These are phyloP conservation scores for Phytomonas sp. DNA, from an alignment of 208 protist genomes.

Conservation along the genomic window DNA sequence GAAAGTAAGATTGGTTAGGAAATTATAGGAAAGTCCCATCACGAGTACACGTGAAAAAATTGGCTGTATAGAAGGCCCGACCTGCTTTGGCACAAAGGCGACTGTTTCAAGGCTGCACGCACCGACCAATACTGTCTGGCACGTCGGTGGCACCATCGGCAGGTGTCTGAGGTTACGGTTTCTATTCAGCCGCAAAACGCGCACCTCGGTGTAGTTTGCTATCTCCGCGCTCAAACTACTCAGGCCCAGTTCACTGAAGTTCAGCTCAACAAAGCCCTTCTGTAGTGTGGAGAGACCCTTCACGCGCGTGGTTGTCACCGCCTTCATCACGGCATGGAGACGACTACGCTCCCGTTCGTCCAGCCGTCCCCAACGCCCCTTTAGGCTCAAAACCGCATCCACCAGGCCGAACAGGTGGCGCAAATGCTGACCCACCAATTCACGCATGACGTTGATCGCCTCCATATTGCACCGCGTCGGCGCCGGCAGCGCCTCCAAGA, in stretches of 20 bases:
- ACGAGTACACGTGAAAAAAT: constrained; percentile 24
- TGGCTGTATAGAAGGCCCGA: neutral
- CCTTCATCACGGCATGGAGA: constrained; percentile 32
- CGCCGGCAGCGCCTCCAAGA: constrained; percentile 29
- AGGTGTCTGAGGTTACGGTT: constrained; percentile 41
- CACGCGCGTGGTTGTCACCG: constrained; percentile 29
- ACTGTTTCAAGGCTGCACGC: constrained; percentile 28
- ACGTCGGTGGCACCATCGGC: constrained; percentile 40
- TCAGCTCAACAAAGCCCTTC: constrained; percentile 39
- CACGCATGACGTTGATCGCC: constrained; percentile 27
- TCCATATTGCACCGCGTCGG: constrained; percentile 24
- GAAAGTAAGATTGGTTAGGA: constrained; percentile 35
- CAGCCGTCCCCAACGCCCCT: constrained; percentile 43
- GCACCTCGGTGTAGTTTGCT: constrained; percentile 30
- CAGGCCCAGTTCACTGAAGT: constrained; percentile 35
- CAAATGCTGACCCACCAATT: constrained; percentile 14
- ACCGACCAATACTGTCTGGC: constrained; percentile 36
- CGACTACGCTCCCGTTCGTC: constrained; percentile 23
- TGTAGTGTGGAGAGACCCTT: neutral
- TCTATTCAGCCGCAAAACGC: constrained; percentile 42
- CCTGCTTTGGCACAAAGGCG: neutral
- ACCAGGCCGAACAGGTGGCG: constrained; percentile 21
- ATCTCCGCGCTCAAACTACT: constrained; percentile 27
- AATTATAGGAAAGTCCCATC: constrained; percentile 63
- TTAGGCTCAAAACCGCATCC: constrained; percentile 15